Evolutionary conservation across 2,329 filamentous ascomycete genomes (phyloP).

Genomic region (Hymenoscyphus fructigenus): DNA sequence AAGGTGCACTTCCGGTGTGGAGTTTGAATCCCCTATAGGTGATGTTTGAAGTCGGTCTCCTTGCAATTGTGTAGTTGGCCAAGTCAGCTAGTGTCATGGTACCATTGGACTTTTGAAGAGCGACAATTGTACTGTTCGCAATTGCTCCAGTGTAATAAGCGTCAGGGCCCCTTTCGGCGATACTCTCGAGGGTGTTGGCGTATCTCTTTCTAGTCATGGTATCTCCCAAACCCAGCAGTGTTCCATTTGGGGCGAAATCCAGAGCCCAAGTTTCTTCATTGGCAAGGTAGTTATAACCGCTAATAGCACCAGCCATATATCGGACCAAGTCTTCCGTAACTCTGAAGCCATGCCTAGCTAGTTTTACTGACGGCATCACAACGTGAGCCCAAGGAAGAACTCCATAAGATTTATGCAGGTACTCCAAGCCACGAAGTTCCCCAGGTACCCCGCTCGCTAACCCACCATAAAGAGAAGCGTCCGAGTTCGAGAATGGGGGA

Average conservation of each 20-base stretch:
- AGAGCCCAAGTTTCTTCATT: constrained; percentile 77
- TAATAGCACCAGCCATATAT: constrained; percentile 50
- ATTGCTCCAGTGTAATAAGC: constrained; percentile 74
- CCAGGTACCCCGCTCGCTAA: constrained; percentile 56
- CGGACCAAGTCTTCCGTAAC: constrained; percentile 62
- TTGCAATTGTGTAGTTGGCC: constrained; percentile 66
- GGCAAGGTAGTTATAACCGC: constrained; percentile 64
- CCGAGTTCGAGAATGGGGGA: constrained; percentile 46
- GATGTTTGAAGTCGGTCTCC: constrained; percentile 62
- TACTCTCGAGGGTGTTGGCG: constrained; percentile 73
- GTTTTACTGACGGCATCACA: constrained; percentile 57
- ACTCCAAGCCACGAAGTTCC: constrained; percentile 42
- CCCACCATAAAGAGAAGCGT: constrained; percentile 55
- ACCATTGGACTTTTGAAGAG: constrained; percentile 69
- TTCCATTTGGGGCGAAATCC: constrained; percentile 86
- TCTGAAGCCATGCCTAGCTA: constrained; percentile 59
- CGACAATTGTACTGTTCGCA: constrained; percentile 69
- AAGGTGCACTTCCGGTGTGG: constrained; percentile 69
- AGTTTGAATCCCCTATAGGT: constrained; percentile 71
- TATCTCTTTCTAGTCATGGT: constrained; percentile 79
- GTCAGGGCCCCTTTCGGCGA: constrained; percentile 70
- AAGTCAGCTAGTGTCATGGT: constrained; percentile 83
- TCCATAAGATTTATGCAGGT: constrained; percentile 48
- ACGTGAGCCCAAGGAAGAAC: constrained; percentile 53
- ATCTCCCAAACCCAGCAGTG: constrained; percentile 68